Evolutionary conservation across 2,329 filamentous ascomycete species (phyloP).

Genomic region (Neurospora crassa): DNA sequence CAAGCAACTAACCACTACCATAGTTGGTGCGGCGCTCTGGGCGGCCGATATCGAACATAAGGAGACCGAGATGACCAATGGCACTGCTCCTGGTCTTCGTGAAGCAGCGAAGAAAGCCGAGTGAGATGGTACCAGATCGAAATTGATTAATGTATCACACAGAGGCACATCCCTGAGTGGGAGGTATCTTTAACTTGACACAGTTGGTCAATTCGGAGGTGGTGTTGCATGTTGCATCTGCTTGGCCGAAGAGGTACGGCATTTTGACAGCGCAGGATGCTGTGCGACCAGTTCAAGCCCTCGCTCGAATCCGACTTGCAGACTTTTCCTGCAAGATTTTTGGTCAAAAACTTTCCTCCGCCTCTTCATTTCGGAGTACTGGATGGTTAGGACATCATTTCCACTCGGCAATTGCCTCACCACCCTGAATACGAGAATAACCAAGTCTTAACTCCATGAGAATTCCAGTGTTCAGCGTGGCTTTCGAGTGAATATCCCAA

Average conservation of each 20-base stretch:
- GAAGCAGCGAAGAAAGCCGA: slow-evolving; percentile 41
- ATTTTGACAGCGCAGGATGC: slow-evolving; percentile 16
- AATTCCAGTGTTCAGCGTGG: slow-evolving; percentile 1
- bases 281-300: slow-evolving; percentile 6
- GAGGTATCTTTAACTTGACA: slow-evolving; percentile 5
- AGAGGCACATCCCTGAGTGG: slow-evolving; percentile 4
- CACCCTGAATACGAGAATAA: neutral
- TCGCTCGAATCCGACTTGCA: slow-evolving; percentile 1
- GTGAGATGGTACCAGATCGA: slow-evolving; percentile 22
- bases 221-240: slow-evolving; percentile 7
- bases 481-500: neutral
- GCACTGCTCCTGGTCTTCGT: slow-evolving; percentile 40
- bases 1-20: slow-evolving; percentile 4
- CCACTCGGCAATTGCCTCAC: neutral
- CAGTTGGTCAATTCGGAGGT: slow-evolving; percentile 3
- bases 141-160: slow-evolving; percentile 12
- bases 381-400: neutral
- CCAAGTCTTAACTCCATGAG: neutral
- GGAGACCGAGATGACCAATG: slow-evolving; percentile 37
- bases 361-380: neutral
- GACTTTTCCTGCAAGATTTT: neutral
- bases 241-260: slow-evolving; percentile 12
- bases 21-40: slow-evolving; percentile 88
- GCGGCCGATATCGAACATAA: slow-evolving; percentile 71
- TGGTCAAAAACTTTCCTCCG: neutral